A percentile compares a stretch with the other conserved stretches of the same genome.
These are phyloP conservation scores for Pythium dissotocum DNA, from an alignment of 352 stramenopile genomes.

Conservation along the genomic window DNA sequence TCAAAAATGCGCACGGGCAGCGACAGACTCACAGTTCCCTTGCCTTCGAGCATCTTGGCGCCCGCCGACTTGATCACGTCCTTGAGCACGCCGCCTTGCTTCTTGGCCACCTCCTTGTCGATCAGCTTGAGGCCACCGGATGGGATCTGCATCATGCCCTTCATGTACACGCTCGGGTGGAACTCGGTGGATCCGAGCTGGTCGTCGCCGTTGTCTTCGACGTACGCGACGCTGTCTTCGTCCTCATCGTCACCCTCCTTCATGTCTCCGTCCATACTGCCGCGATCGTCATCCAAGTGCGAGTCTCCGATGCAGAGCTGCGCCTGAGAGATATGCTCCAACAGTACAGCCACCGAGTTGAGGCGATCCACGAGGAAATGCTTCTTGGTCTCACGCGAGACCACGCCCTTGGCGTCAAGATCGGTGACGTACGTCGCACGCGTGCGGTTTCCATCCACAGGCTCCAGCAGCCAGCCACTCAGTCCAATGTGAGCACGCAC, in stretches of 20 bases:
- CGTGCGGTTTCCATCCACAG: conserved; percentile 58
- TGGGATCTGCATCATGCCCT: conserved; percentile 71
- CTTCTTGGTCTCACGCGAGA: conserved; percentile 44
- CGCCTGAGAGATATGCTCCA: conserved; percentile 64
- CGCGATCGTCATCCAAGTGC: conserved; percentile 33
- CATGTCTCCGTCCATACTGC: conserved; percentile 46
- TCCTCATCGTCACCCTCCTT: conserved; percentile 37
- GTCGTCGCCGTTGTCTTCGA: conserved; percentile 27
- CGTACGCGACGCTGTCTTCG: conserved; percentile 35
- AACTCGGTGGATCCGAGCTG: conserved; percentile 37
- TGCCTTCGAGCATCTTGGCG: conserved; percentile 40
- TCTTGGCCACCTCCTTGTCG: conserved; percentile 86
- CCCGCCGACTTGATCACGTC: conserved; percentile 76
- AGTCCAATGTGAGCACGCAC: conserved; percentile 65
- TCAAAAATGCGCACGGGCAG: conserved; percentile 87
- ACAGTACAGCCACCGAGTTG: conserved; percentile 59
- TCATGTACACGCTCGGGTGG: conserved; percentile 81
- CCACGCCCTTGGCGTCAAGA: conserved; percentile 56
- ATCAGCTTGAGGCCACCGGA: conserved; percentile 78
- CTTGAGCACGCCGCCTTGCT: conserved; percentile 83
- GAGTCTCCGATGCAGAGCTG: conserved; percentile 49
- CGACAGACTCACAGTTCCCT: conserved; percentile 69
- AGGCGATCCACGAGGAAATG: conserved; percentile 62
- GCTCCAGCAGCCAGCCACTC: conserved; percentile 77
- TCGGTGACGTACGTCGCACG: conserved; percentile 76